phyloP scores from a whole-genome alignment of 345 rosid species.

The Conringia planisiliqua region DNA sequence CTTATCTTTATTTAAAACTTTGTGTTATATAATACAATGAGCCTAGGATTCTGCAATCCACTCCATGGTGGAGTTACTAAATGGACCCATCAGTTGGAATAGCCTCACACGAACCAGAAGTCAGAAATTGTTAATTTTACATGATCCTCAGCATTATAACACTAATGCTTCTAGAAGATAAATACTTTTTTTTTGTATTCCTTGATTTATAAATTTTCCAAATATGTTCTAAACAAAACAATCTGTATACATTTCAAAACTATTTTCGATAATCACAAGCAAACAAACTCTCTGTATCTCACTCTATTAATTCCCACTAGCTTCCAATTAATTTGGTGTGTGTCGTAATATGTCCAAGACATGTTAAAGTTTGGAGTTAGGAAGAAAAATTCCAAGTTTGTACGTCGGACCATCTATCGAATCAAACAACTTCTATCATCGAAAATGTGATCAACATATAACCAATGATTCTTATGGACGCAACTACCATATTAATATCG shows the following conservation, averaged over 20 bases:
- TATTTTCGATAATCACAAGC: not conserved
- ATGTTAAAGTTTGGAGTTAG: not conserved
- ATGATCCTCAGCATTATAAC: not conserved
- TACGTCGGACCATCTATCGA: not conserved
- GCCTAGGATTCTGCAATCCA: slow-evolving; percentile 39
- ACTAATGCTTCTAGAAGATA: not conserved
- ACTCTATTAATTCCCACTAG: not conserved
- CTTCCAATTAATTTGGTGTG: not conserved
- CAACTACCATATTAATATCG: not conserved
- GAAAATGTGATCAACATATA: not conserved
- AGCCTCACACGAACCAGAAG: slow-evolving; percentile 33
- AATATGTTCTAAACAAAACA: not conserved
- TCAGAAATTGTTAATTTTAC: slow-evolving; percentile 16
- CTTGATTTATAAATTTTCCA: not conserved
- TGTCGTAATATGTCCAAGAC: slow-evolving; percentile 18
- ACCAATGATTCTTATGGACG: not conserved
- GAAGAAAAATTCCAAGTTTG: not conserved
- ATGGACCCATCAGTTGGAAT: slow-evolving; percentile 35
- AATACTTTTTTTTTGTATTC: not conserved
- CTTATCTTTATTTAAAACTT: not conserved
- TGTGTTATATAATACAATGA: slow-evolving; percentile 6
- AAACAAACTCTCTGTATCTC: not conserved
- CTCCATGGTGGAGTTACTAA: slow-evolving; percentile 33
- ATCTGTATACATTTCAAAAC: not conserved
- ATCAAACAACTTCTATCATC: not conserved